These are phyloP conservation scores for Blastomyces percursus DNA, from an alignment of 2,329 filamentous ascomycete species.

Conservation along the genomic window DNA sequence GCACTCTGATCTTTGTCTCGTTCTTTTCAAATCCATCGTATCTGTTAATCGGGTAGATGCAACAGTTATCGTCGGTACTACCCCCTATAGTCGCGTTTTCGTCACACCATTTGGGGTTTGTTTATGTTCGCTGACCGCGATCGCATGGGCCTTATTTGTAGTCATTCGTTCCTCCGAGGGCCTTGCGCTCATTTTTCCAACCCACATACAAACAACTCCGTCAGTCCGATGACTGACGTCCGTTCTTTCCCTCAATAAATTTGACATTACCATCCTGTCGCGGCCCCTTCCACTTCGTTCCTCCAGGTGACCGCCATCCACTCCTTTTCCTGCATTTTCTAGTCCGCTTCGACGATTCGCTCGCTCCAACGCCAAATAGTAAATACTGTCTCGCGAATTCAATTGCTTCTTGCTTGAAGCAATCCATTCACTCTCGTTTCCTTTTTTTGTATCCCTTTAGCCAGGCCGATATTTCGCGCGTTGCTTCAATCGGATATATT, in stretches of 20 bases:
- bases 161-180: neutral
- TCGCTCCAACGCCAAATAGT: neutral
- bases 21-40: neutral
- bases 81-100: neutral
- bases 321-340: neutral
- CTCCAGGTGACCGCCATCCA: neutral
- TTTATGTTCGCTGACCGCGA: neutral
- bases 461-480: neutral
- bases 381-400: neutral
- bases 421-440: neutral
- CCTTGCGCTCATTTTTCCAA: neutral
- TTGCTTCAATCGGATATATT: neutral
- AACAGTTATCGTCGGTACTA: neutral
- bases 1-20: neutral
- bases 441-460: neutral
- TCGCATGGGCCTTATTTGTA: neutral
- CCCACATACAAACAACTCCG: neutral
- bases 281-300: neutral
- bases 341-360: neutral
- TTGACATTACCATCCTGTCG: neutral
- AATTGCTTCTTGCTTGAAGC: slow-evolving; percentile 4
- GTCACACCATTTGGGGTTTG: neutral
- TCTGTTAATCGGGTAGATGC: neutral
- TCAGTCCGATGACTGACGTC: slow-evolving; percentile 13
- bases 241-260: slow-evolving; percentile 12